phyloP scores from a whole-genome alignment of 306 rosid species.

The Casuarina glauca region DNA sequence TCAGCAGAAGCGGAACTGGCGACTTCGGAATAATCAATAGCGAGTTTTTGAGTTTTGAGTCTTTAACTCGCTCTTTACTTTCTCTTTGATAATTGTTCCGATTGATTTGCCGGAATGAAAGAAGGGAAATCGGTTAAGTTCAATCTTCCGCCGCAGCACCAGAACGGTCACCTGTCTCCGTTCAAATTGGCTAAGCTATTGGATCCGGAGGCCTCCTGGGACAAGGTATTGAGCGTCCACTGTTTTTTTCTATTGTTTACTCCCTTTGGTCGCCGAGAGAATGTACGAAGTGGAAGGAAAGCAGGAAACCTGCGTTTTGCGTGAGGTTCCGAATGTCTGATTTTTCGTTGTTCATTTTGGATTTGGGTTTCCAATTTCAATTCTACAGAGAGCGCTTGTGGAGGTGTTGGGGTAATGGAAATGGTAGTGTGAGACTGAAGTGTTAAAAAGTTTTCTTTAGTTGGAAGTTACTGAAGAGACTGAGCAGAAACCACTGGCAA shows the following conservation, averaged over 20 bases:
- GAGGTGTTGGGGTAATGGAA: neutral
- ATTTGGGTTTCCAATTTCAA: neutral
- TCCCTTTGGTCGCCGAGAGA: neutral
- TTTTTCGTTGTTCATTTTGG: neutral
- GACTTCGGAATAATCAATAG: neutral
- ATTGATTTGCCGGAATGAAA: slow-evolving; percentile 56
- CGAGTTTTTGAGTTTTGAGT: neutral
- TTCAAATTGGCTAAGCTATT: slow-evolving; percentile 86
- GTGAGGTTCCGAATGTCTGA: neutral
- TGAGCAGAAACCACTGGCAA: slow-evolving; percentile 10
- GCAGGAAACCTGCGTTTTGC: neutral
- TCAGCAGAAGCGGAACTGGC: neutral
- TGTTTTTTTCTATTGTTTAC: neutral
- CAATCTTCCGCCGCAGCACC: slow-evolving; percentile 63
- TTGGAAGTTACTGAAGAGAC: neutral
- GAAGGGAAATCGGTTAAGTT: slow-evolving; percentile 74
- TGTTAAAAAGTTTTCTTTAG: neutral
- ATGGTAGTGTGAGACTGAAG: neutral
- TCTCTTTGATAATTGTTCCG: neutral
- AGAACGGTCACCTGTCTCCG: slow-evolving; percentile 87
- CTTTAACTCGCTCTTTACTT: neutral
- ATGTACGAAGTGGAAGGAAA: neutral
- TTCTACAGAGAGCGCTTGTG: neutral
- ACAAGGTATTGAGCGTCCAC: slow-evolving; percentile 60
- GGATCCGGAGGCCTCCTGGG: slow-evolving; percentile 99